Evolutionary conservation across 2,329 filamentous ascomycete species (phyloP).

Genomic region (Didymella pomorum): DNA sequence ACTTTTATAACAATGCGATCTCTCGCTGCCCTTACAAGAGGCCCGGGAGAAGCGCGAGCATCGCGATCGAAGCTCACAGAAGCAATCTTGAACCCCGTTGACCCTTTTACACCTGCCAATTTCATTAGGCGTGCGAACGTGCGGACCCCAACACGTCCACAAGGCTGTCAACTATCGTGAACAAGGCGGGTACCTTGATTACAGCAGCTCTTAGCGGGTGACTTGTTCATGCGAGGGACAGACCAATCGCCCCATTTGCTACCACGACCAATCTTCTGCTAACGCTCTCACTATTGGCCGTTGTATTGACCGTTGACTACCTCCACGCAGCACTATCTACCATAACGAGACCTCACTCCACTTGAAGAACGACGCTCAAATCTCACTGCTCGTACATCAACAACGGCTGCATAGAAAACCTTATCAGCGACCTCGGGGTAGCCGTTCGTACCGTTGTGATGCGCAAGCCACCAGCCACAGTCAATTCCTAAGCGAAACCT

Average conservation of each 20-base stretch:
- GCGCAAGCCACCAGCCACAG: conserved; percentile 20
- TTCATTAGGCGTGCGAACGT: conserved; percentile 3
- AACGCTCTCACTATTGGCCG: background rate
- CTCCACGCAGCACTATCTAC: background rate
- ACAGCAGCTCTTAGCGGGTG: conserved; percentile 7
- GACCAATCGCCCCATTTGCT: background rate
- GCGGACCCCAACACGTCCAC: background rate
- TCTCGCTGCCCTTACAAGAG: conserved; percentile 2
- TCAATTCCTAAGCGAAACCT: conserved; percentile 21
- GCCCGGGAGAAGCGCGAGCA: conserved; percentile 14
- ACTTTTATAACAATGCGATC: conserved; percentile 13
- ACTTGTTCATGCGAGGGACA: conserved; percentile 19
- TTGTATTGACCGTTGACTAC: background rate
- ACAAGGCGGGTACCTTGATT: conserved; percentile 9
- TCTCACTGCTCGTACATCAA: background rate
- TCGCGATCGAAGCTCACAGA: conserved; percentile 3
- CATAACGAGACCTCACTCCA: background rate
- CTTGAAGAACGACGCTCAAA: background rate
- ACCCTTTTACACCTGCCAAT: conserved; percentile 2
- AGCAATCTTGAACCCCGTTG: conserved; percentile 9
- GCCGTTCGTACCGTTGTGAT: conserved; percentile 8
- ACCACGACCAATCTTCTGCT: background rate
- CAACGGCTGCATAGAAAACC: background rate
- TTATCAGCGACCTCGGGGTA: conserved; percentile 2
- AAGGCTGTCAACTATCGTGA: conserved; percentile 5